Evolutionary conservation across 2,329 filamentous ascomycete species (phyloP).

Genomic region (Alternaria sp.): DNA sequence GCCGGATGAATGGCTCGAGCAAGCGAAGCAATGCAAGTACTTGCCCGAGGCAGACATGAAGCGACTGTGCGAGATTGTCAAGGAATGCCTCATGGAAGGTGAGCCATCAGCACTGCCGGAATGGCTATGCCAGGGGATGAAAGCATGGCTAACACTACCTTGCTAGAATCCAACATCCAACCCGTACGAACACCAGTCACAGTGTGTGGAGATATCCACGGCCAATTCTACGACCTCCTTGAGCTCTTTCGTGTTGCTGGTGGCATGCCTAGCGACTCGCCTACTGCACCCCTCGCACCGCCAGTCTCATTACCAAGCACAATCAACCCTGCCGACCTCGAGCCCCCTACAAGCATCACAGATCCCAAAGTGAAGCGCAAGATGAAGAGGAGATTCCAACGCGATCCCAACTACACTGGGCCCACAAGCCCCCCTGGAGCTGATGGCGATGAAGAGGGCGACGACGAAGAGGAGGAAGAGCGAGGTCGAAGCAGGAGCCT

Average conservation of each 20-base stretch:
- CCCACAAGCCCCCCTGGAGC: constrained; percentile 59
- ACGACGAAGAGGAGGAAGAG: constrained; percentile 59
- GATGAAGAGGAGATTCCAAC: constrained; percentile 68
- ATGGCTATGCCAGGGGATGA: fast-evolving
- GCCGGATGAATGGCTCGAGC: constrained; percentile 94
- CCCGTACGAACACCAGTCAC: constrained; percentile 97
- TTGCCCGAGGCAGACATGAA: constrained; percentile 97
- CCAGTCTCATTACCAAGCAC: constrained; percentile 69
- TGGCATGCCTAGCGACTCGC: constrained; percentile 86
- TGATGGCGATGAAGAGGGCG: constrained; percentile 57
- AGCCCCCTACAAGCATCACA: constrained; percentile 87
- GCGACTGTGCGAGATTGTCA: constrained; percentile 97
- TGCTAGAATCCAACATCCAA: constrained; percentile 93
- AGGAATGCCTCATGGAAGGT: constrained; percentile 99
- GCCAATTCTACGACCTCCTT: constrained; percentile 96
- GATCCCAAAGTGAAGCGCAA: constrained; percentile 88
- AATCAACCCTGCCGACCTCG: constrained; percentile 90
- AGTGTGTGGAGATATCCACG: constrained; percentile 97
- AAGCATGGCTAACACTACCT: neutral
- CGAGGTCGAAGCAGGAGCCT: constrained; percentile 57
- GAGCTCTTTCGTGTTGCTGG: constrained; percentile 97
- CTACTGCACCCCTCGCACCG: constrained; percentile 68
- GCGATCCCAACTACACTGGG: constrained; percentile 63
- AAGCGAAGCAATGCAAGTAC: constrained; percentile 97
- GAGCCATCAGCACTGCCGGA: constrained; percentile 30